Evolutionary conservation across 148 eudicot species (phyloP).

Genomic region (Camellia sinensis): DNA sequence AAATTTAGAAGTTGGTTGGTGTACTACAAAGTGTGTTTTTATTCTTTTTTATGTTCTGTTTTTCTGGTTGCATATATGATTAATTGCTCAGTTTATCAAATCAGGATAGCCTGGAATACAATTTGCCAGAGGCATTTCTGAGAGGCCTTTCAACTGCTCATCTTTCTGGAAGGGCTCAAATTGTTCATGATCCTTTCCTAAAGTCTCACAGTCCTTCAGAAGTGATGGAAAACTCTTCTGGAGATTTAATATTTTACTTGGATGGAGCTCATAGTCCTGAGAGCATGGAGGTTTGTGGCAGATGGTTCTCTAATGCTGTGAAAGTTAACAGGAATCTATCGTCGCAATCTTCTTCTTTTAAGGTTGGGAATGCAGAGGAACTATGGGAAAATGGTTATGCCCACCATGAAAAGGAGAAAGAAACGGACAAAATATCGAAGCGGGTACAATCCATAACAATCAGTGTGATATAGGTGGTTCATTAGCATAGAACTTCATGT

Average conservation of each 20-base stretch:
- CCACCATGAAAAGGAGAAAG: constrained; percentile 24
- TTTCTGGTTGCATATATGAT: constrained; percentile 14
- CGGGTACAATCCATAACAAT: constrained; percentile 30
- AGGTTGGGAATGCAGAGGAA: constrained; percentile 21
- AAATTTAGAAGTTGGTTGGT: neutral
- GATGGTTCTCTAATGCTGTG: constrained; percentile 69
- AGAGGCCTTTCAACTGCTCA: constrained; percentile 81
- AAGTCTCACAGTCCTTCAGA: constrained; percentile 20
- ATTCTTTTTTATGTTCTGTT: neutral
- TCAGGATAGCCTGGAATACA: constrained; percentile 42
- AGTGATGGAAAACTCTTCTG: constrained; percentile 29
- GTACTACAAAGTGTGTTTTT: neutral
- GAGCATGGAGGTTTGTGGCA: constrained; percentile 86
- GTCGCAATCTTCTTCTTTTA: constrained; percentile 24
- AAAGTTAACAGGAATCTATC: constrained; percentile 29
- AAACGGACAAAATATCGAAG: constrained; percentile 29
- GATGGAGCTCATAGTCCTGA: constrained; percentile 95
- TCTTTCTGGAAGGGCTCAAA: constrained; percentile 82
- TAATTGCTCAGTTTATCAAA: constrained; percentile 17
- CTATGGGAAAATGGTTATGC: constrained; percentile 30
- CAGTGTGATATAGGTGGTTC: neutral
- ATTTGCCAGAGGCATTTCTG: constrained; percentile 61
- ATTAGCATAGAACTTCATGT: neutral
- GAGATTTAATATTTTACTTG: constrained; percentile 64
- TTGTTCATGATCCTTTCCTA: constrained; percentile 44